Conservation (phyloP, 2,329 filamentous ascomycete species). For the Xylaria digitata region DNA sequence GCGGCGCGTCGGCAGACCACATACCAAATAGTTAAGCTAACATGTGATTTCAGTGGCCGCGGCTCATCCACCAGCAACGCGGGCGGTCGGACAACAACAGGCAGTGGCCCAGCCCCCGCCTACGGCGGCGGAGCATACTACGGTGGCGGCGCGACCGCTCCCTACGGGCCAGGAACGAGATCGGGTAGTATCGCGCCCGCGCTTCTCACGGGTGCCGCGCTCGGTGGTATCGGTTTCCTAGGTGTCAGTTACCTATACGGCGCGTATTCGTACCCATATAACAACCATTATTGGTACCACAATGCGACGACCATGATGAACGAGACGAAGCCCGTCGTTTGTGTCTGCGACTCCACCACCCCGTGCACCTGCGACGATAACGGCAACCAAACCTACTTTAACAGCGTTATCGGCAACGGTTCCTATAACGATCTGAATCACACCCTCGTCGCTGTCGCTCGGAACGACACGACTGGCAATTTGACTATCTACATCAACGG, state of each 20-base stretch:
- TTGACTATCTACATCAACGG: constrained; percentile 78
- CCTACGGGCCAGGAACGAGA: constrained; percentile 63
- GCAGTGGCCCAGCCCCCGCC: constrained; percentile 66
- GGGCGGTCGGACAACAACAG: constrained; percentile 66
- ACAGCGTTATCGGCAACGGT: constrained; percentile 73
- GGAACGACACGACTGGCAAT: constrained; percentile 68
- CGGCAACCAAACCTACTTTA: constrained; percentile 69
- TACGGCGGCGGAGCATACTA: constrained; percentile 73
- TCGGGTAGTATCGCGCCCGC: constrained; percentile 62
- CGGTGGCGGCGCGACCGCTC: constrained; percentile 69
- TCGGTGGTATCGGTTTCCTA: constrained; percentile 69
- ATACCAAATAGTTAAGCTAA: constrained; percentile 16
- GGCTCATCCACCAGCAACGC: constrained; percentile 53
- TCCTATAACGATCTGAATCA: constrained; percentile 70
- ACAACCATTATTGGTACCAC: constrained; percentile 59
- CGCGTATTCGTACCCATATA: constrained; percentile 67
- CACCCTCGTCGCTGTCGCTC: constrained; percentile 69
- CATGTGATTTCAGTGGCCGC: constrained; percentile 40
- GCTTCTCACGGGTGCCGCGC: constrained; percentile 58
- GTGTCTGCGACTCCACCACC: constrained; percentile 66
- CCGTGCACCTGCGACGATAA: constrained; percentile 72
- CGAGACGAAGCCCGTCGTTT: constrained; percentile 70
- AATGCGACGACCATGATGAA: constrained; percentile 64
- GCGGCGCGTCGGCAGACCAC: neutral
- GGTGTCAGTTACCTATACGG: constrained; percentile 67